Base-by-base conservation (phyloP, 2,329 filamentous ascomycete species). In the Ceratocystis cacaofunesta region DNA sequence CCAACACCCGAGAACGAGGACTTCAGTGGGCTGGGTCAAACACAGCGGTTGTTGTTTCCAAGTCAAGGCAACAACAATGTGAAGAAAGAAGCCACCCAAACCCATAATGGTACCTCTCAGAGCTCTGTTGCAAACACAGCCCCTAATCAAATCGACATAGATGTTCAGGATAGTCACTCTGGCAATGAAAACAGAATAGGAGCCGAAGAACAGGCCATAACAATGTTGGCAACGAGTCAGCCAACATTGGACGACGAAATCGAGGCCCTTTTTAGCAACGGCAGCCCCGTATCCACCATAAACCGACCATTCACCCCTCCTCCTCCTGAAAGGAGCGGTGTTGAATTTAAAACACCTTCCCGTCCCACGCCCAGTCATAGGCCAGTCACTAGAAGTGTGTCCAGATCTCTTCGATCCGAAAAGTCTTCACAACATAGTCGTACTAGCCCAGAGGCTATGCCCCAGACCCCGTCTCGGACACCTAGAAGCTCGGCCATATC, bases 31-130 rank as follows among this genome's bases (percentile, higher is more conserved):
- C 73, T 79, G 19, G 83, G 82, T 43, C 75, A 73, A 63, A 91
- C 87, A 0, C 81, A 87, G 68, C 80, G 90, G 66, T 75, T 92
- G 1, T 78, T 94, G 0, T 94, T 94, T 71, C 87, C 89, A 0
- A 91, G 19, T 28, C 58, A 55, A 15, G 36, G 22, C 28, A 58
- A 32, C 55, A 58, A 4, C 28, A 30, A 36, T 36, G 32, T 7
- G 15, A 10, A 36, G 1, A 36, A 36, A 19, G 48, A 15, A 52
- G 22, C 5, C 4, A 10, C 48, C 28, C 28, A 58, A 36, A 19
- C 7, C n/a, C 12, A 7, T 1, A 25, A 28, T 4, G 32, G 19
- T 2, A n/a, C 28, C 10, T 17, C 15, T 36, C 28, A 17, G 3
- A 8, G 32, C 15, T 8, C 28, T 8, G 19, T 58, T 28, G 22